Evolutionary conservation across 1,139 yeast genomes (phyloP).

Genomic region (Magnusiomyces clavatus): DNA sequence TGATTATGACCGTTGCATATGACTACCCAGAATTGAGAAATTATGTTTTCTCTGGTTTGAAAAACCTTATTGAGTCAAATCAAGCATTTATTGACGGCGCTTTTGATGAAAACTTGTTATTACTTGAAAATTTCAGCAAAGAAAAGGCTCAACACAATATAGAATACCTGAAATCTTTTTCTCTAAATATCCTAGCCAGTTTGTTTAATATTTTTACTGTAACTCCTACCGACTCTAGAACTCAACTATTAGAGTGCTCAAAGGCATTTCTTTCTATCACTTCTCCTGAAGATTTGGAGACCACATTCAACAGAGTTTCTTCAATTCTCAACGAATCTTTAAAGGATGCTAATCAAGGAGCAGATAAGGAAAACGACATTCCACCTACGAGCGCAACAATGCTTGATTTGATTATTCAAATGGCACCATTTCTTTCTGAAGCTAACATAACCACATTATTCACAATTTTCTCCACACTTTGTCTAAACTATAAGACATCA

Average conservation of each 20-base stretch:
- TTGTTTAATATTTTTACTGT: conserved; percentile 86
- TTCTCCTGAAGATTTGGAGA: conserved; percentile 55
- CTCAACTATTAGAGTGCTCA: conserved; percentile 76
- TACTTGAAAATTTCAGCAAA: conserved; percentile 55
- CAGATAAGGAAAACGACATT: conserved; percentile 29
- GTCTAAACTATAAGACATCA: conserved; percentile 47
- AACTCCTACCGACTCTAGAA: conserved; percentile 76
- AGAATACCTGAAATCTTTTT: conserved; percentile 53
- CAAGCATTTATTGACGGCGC: conserved; percentile 52
- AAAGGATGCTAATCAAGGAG: conserved; percentile 39
- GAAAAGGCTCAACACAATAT: conserved; percentile 49
- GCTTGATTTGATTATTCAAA: conserved; percentile 83
- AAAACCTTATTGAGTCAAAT: conserved; percentile 71
- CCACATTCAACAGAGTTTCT: conserved; percentile 82
- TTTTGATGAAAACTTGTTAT: conserved; percentile 46
- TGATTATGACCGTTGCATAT: conserved; percentile 66
- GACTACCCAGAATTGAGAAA: conserved; percentile 69
- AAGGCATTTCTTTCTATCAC: conserved; percentile 71
- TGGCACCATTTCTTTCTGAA: conserved; percentile 74
- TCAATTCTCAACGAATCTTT: conserved; percentile 65
- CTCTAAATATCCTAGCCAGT: conserved; percentile 74
- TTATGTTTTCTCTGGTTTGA: conserved; percentile 72
- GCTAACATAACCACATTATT: conserved; percentile 67
- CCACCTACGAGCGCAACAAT: conserved; percentile 64
- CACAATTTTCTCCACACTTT: conserved; percentile 66